Evolutionary conservation across 1,139 yeast species (phyloP).

Genomic region (Taphrina betulina): DNA sequence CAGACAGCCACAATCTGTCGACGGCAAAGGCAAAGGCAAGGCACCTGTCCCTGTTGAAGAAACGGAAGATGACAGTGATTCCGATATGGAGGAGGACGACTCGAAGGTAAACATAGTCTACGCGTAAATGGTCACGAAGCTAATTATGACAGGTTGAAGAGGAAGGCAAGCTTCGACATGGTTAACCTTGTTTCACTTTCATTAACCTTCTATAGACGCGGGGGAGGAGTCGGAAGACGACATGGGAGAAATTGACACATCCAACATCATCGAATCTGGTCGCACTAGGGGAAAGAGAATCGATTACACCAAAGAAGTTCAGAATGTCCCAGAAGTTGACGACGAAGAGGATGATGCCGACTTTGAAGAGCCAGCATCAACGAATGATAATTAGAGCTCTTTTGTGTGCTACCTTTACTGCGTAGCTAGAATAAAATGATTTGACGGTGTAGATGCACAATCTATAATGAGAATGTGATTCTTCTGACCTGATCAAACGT

Average conservation of each 20-base stretch:
- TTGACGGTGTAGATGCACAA: too few species aligned
- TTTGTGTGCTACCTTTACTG: too few species aligned
- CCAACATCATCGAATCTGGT: constrained; percentile 79
- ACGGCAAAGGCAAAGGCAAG: constrained; percentile 8
- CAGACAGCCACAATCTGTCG: too few species aligned
- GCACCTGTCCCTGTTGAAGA: constrained; percentile 36
- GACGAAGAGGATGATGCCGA: constrained; percentile 35
- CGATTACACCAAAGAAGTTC: constrained; percentile 60
- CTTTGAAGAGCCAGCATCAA: constrained; percentile 26
- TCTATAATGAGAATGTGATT: too few species aligned
- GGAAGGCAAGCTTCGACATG: constrained; percentile 6
- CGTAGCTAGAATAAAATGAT: too few species aligned
- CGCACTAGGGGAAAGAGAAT: constrained; percentile 89
- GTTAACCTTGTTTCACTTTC: background rate
- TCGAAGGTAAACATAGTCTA: constrained; percentile 21
- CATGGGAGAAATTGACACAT: constrained; percentile 74
- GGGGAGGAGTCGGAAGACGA: constrained; percentile 70
- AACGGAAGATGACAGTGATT: constrained; percentile 36
- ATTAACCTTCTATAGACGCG: constrained; percentile 39
- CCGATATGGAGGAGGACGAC: constrained; percentile 28
- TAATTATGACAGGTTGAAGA: constrained; percentile 2
- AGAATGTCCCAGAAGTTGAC: constrained; percentile 29
- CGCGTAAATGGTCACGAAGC: background rate
- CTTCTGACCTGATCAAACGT: too few species aligned
- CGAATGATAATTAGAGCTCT: too few species aligned